A percentile compares a stretch with the other conserved stretches of the same genome.
phyloP scores from a whole-genome alignment of 2,329 filamentous ascomycete genomes.

The Gaeumannomyces tritici region DNA sequence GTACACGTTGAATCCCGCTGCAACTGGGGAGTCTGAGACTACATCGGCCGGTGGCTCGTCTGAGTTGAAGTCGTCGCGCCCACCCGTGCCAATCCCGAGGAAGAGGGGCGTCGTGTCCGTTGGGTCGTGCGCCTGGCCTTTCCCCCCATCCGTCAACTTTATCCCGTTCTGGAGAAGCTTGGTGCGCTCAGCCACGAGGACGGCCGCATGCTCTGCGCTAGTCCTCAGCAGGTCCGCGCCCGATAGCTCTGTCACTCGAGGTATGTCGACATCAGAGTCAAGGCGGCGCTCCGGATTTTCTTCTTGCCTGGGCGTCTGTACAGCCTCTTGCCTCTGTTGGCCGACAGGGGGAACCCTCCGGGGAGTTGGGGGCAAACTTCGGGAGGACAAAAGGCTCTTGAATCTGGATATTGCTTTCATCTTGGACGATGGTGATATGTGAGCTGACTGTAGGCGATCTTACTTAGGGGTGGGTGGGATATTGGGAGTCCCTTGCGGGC shows the following conservation, averaged over 20 bases:
- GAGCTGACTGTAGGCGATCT: not conserved
- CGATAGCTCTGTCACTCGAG: not conserved
- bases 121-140: slow-evolving; percentile 55
- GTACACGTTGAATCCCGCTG: slow-evolving; percentile 80
- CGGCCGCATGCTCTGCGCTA: slow-evolving; percentile 33
- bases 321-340: slow-evolving; percentile 9
- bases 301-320: slow-evolving; percentile 14
- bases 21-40: slow-evolving; percentile 77
- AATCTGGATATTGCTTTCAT: slow-evolving; percentile 90
- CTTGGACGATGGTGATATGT: slow-evolving; percentile 27
- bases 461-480: too few relatives aligned
- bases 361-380: slow-evolving; percentile 15
- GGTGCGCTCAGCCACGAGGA: slow-evolving; percentile 36
- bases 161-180: slow-evolving; percentile 21
- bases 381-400: slow-evolving; percentile 58
- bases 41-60: slow-evolving; percentile 32
- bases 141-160: slow-evolving; percentile 14
- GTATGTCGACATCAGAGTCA: not conserved
- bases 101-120: slow-evolving; percentile 54
- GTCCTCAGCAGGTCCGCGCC: not conserved
- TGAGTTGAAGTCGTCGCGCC: slow-evolving; percentile 33
- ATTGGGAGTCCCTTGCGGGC: not conserved
- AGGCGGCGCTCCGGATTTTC: not conserved
- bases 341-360: not conserved
- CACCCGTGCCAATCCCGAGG: slow-evolving; percentile 67